phyloP scores from a whole-genome alignment of 768 basidiomycete genomes.

The Neoboletus brunneissimus region DNA sequence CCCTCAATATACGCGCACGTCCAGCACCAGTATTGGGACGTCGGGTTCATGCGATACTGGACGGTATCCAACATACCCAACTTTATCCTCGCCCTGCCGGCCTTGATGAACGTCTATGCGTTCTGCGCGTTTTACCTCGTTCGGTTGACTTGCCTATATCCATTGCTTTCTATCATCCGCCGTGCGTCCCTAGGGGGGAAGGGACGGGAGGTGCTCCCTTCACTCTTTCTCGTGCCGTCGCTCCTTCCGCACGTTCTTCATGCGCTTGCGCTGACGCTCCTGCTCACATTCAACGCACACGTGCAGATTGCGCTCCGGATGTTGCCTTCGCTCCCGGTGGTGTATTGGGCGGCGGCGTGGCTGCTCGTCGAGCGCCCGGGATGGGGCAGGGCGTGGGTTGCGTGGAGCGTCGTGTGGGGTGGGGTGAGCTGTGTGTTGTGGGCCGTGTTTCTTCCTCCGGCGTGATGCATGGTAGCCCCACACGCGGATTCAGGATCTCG shows the following conservation, averaged over 20 bases:
- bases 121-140: slow-evolving; percentile 29
- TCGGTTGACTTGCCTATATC: slow-evolving; percentile 1
- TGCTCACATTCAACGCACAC: slow-evolving; percentile 78
- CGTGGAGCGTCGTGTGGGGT: slow-evolving; percentile 81
- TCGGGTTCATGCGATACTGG: slow-evolving; percentile 88
- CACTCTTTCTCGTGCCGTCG: slow-evolving; percentile 39
- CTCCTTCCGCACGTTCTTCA: slow-evolving; percentile 76
- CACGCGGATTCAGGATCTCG: no score
- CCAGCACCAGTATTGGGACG: slow-evolving; percentile 84
- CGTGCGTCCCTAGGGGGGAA: not conserved
- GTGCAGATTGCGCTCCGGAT: slow-evolving; percentile 84
- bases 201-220: not conserved
- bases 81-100: slow-evolving; percentile 75
- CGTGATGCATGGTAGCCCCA: slow-evolving; percentile 40
- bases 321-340: slow-evolving; percentile 69
- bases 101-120: slow-evolving; percentile 49
- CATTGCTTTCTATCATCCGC: not conserved
- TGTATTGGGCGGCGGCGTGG: slow-evolving; percentile 85
- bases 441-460: slow-evolving; percentile 89
- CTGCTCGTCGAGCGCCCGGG: slow-evolving; percentile 49
- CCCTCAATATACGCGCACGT: slow-evolving; percentile 82
- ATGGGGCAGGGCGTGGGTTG: slow-evolving; percentile 62
- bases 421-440: slow-evolving; percentile 68
- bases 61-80: slow-evolving; percentile 80
- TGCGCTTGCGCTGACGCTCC: slow-evolving; percentile 54